Base-by-base conservation (phyloP, 495 filamentous ascomycete species). In the Tuber magnatum region DNA sequence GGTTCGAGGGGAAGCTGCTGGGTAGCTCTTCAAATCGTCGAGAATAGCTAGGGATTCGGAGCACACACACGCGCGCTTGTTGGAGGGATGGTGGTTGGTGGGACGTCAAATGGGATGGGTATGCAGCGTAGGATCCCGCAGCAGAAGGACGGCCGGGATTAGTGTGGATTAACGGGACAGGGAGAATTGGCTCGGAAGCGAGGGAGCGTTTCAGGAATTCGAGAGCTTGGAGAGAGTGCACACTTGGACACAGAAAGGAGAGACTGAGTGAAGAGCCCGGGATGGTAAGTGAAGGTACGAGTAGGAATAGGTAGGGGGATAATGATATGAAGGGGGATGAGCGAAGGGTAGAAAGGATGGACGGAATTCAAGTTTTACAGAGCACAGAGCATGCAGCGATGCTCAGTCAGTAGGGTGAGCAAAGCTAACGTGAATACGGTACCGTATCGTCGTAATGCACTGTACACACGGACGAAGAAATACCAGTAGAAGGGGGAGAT, bases 111-210 rank as follows among this genome's bases (percentile, higher is more conserved):
- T 65, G 56, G 28, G 56, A 79, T 70, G 61, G 56, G 44, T 77
- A 70, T 72, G 74, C 76, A 73, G 73, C 72, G 76, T 72, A 79
- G 68, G 46, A 51, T 79, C 76, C 70, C 72, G 77, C 40, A 79
- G 61, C 77, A 78, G 72, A 40, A 38, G 39, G 32, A 43, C 44
- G 56, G 76, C 48, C 44, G 76, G 71, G 69, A n/a, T 79, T 75
- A 75, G 61, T 44, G 56, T 65, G 56, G 56, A 65, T 65, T 20
- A 20, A 65, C 28, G 56, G 56, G 14, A 35, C 3, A 65, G 56
- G 56, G 56, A 65, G 56, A 35, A 35, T 65, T 65, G 56, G 56
- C 1, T 65, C 56, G 56, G 56, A 65, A 65, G 56, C 56, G 28
- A 65, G 68, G 72, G 69, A 75, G 76, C 76, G 74, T 76, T 72